These are phyloP conservation scores for Striga asiatica DNA, from an alignment of 257 asterid genomes.

Conservation along the genomic window DNA sequence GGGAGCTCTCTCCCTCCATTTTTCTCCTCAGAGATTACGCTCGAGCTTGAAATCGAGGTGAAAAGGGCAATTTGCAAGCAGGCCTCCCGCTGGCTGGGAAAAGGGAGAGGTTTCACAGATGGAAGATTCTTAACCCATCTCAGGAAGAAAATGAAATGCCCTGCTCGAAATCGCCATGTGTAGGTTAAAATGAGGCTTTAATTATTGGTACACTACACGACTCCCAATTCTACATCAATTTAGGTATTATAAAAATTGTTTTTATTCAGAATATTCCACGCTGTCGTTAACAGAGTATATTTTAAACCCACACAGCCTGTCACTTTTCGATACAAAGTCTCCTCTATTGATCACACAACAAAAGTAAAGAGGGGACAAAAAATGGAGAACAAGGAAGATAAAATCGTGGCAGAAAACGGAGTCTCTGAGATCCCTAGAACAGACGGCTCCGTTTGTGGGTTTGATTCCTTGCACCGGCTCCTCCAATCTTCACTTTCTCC, in stretches of 20 bases:
- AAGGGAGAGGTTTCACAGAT: background rate
- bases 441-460: constrained; percentile 74
- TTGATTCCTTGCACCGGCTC: constrained; percentile 76
- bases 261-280: too few species aligned
- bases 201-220: too few species aligned
- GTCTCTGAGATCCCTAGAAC: constrained; percentile 13
- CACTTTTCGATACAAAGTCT: background rate
- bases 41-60: background rate
- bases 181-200: background rate
- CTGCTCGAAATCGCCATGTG: background rate
- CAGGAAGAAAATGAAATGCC: background rate
- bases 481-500: constrained; percentile 69
- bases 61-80: background rate
- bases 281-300: background rate
- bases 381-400: constrained; percentile 41
- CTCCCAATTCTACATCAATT: background rate
- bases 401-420: constrained; percentile 26
- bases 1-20: constrained; percentile 32
- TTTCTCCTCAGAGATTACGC: background rate
- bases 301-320: background rate
- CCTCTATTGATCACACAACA: background rate
- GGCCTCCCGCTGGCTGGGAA: background rate
- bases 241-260: background rate
- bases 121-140: constrained; percentile 6
- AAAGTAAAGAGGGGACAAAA: background rate